These are phyloP conservation scores for Fusarium torreyae DNA, from an alignment of 2,329 filamentous ascomycete genomes.

Conservation along the genomic window DNA sequence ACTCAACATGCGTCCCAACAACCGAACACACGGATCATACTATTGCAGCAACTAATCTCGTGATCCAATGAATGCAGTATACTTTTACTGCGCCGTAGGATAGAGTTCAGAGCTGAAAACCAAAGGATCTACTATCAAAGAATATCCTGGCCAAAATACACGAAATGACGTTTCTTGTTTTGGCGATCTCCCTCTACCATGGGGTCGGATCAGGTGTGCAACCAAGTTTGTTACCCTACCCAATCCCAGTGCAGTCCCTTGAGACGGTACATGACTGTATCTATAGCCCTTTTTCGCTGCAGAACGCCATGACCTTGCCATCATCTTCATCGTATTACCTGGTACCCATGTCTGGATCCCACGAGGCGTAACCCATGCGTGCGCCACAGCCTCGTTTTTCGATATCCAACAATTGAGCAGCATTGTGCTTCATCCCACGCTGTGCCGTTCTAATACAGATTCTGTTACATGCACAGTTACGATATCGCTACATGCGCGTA, in stretches of 20 bases:
- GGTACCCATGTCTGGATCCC: constrained; percentile 1
- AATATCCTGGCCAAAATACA: neutral
- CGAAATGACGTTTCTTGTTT: constrained; percentile 19
- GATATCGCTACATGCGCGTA: neutral
- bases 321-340: constrained; percentile 5
- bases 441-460: constrained; percentile 27
- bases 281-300: neutral
- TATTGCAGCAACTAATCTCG: neutral
- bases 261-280: neutral
- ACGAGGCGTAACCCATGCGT: constrained; percentile 26
- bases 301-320: constrained; percentile 10
- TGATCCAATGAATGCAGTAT: constrained; percentile 21
- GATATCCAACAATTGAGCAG: neutral
- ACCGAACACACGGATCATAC: constrained; percentile 19
- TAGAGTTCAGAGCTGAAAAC: constrained; percentile 23
- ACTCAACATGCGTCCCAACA: constrained; percentile 3
- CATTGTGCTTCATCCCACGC: constrained; percentile 16
- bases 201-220: neutral
- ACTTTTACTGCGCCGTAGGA: constrained; percentile 26
- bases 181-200: constrained; percentile 10
- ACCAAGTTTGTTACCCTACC: neutral
- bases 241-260: neutral
- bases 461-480: constrained; percentile 12
- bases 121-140: constrained; percentile 9
- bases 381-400: constrained; percentile 14